Percentiles rank a stretch among this genome's conserved stretches.
These are phyloP conservation scores for Silene vulgaris DNA, from an alignment of 179 eudicot genomes.

Conservation along the genomic window DNA sequence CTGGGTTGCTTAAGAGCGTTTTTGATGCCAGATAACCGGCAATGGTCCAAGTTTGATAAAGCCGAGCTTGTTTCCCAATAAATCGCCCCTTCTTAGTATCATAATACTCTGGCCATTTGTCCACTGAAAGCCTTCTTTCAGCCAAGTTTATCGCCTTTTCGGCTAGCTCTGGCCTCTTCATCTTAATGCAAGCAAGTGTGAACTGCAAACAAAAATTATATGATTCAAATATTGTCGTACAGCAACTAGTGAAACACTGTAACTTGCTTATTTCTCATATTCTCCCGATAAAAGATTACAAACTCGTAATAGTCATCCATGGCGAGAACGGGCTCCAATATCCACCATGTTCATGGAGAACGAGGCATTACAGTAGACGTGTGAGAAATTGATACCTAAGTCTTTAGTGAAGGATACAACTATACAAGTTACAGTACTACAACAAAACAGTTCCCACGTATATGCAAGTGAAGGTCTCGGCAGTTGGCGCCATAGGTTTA, in stretches of 20 bases:
- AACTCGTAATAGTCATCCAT: neutral
- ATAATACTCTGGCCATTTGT: conserved; percentile 48
- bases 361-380: no score
- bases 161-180: conserved; percentile 37
- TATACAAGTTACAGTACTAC: no score
- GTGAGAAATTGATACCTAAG: no score
- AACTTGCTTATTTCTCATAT: neutral
- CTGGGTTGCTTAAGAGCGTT: conserved; percentile 33
- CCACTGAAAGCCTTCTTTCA: conserved; percentile 35
- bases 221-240: neutral
- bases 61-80: conserved; percentile 40
- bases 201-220: conserved; percentile 25
- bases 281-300: neutral
- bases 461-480: no score
- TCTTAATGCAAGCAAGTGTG: conserved; percentile 41
- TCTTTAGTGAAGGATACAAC: no score
- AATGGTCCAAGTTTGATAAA: conserved; percentile 38
- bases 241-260: neutral
- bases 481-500: no score
- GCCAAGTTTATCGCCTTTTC: conserved; percentile 33
- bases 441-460: no score
- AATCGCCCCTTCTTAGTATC: conserved; percentile 37
- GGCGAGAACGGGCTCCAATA: neutral
- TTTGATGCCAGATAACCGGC: conserved; percentile 38
- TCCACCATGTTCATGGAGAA: no score